Evolutionary conservation across 2,329 filamentous ascomycete genomes (phyloP).

Genomic region (Beauveria australis): DNA sequence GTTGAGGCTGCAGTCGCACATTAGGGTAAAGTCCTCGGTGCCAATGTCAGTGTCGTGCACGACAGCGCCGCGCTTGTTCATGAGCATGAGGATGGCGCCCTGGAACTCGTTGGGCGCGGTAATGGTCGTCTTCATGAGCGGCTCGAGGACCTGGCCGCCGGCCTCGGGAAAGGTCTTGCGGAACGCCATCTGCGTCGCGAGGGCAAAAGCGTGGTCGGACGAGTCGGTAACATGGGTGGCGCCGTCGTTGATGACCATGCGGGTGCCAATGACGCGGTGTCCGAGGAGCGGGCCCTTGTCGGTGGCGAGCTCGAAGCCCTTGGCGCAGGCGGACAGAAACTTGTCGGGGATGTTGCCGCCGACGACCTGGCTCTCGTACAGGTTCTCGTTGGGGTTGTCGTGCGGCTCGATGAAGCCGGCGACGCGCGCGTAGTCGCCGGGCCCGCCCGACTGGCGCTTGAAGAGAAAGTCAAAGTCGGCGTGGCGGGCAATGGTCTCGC

Average conservation of each 20-base stretch:
- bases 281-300: slow-evolving; percentile 85
- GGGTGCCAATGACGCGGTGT: slow-evolving; percentile 81
- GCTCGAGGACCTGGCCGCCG: slow-evolving; percentile 79
- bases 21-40: slow-evolving; percentile 85
- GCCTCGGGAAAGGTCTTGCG: slow-evolving; percentile 81
- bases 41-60: slow-evolving; percentile 96
- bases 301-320: slow-evolving; percentile 80
- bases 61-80: slow-evolving; percentile 94
- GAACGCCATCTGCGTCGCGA: slow-evolving; percentile 93
- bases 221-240: slow-evolving; percentile 97
- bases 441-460: slow-evolving; percentile 91
- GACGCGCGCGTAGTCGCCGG: slow-evolving; percentile 91
- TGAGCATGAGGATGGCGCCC: slow-evolving; percentile 83
- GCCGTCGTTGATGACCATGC: slow-evolving; percentile 92
- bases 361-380: slow-evolving; percentile 78
- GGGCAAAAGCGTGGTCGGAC: slow-evolving; percentile 91
- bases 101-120: slow-evolving; percentile 97
- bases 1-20: slow-evolving; percentile 88
- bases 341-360: slow-evolving; percentile 93
- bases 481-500: slow-evolving; percentile 77
- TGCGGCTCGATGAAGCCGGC: slow-evolving; percentile 87
- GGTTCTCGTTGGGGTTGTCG: slow-evolving; percentile 61
- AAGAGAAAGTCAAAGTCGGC: slow-evolving; percentile 88
- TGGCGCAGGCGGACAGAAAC: slow-evolving; percentile 87
- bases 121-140: slow-evolving; percentile 96